These are phyloP conservation scores for Malus hybrid DNA, from an alignment of 331 rosid species.

Conservation along the genomic window DNA sequence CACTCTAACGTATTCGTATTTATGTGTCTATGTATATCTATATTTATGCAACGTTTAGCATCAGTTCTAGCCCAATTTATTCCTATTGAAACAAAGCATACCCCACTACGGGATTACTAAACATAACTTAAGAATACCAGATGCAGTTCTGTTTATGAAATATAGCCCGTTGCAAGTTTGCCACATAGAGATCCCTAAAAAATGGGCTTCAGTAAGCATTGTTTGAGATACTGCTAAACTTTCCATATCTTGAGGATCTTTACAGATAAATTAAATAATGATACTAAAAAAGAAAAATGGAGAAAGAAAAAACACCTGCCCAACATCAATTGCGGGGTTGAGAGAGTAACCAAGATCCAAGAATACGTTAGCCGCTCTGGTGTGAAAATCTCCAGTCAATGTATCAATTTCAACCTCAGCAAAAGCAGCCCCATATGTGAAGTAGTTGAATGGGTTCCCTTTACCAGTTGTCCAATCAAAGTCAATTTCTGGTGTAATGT, in stretches of 20 bases:
- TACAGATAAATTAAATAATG: neutral
- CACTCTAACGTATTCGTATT: too few relatives aligned
- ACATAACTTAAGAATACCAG: neutral
- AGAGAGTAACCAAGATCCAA: slow-evolving; percentile 87
- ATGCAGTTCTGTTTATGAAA: neutral
- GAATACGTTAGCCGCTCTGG: slow-evolving; percentile 55
- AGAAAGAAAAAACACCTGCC: slow-evolving; percentile 51
- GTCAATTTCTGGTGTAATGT: slow-evolving; percentile 73
- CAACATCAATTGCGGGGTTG: slow-evolving; percentile 89
- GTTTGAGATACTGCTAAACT: neutral
- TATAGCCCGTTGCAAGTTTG: neutral
- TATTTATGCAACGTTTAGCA: neutral
- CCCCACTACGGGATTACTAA: neutral
- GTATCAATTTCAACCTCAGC: slow-evolving; percentile 95
- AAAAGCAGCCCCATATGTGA: slow-evolving; percentile 93
- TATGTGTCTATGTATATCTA: neutral
- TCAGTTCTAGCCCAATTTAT: neutral
- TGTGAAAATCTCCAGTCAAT: slow-evolving; percentile 91
- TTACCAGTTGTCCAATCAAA: slow-evolving; percentile 77
- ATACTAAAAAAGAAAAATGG: neutral
- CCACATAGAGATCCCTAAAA: neutral
- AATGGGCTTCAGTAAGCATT: neutral
- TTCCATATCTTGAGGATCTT: neutral
- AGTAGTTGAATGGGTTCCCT: slow-evolving; percentile 81
- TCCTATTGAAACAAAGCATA: neutral